Conservation (phyloP, 2,329 filamentous ascomycete genomes). For the Aschersonia sp. region DNA sequence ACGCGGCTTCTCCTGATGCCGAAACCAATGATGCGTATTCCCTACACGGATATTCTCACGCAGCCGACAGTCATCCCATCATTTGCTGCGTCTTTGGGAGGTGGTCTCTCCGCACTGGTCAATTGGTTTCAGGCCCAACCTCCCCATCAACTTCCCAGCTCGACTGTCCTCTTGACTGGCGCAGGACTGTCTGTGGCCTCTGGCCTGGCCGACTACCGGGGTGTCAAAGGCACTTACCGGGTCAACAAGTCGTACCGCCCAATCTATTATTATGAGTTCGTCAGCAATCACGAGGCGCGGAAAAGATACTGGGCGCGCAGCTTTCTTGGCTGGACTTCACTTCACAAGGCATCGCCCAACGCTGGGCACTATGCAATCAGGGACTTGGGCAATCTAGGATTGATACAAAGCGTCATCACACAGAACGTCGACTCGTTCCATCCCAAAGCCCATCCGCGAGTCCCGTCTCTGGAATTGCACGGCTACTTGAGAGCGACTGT, state of each 20-base stretch:
- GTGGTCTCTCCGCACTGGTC: constrained; percentile 63
- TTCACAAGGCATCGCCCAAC: constrained; percentile 70
- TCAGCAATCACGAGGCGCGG: constrained; percentile 64
- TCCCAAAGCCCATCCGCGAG: constrained; percentile 53
- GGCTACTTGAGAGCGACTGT: constrained; percentile 73
- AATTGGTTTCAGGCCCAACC: constrained; percentile 57
- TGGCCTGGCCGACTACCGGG: constrained; percentile 84
- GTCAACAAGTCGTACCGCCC: constrained; percentile 82
- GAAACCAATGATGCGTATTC: constrained; percentile 71
- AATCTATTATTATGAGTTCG: constrained; percentile 87
- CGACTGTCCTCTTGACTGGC: constrained; percentile 48
- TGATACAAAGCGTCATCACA: constrained; percentile 67
- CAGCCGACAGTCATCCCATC: constrained; percentile 60
- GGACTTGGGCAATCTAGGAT: constrained; percentile 55
- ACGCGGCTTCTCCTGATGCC: constrained; percentile 31
- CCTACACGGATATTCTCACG: constrained; percentile 74
- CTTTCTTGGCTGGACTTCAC: constrained; percentile 80
- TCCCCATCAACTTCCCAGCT: constrained; percentile 29
- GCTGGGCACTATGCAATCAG: constrained; percentile 63
- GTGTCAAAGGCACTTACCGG: constrained; percentile 79
- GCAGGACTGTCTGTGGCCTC: constrained; percentile 90
- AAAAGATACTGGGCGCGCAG: constrained; percentile 94
- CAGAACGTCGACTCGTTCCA: constrained; percentile 98
- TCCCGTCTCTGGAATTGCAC: constrained; percentile 75
- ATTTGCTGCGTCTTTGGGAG: constrained; percentile 52